Conservation (phyloP, 2,329 filamentous ascomycete genomes). For the Aspergillus hiratsukae region DNA sequence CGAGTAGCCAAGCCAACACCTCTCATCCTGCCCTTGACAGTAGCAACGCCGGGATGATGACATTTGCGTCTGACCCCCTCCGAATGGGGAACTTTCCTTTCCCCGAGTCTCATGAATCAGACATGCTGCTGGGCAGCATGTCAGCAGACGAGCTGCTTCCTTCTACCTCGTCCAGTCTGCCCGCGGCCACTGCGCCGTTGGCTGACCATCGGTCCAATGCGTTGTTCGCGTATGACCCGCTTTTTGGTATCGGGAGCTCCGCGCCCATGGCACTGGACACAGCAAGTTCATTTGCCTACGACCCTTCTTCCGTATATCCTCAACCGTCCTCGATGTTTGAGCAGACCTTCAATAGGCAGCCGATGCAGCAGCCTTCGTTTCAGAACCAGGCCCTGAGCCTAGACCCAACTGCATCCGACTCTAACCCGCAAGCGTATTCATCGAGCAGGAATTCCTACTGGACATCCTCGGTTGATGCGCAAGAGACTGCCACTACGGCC, state of each 20-base stretch:
- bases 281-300: conserved; percentile 18
- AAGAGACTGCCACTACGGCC: background rate
- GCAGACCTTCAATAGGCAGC: conserved; percentile 8
- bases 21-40: conserved; percentile 3
- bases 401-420: conserved; percentile 6
- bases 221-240: conserved; percentile 24
- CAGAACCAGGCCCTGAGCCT: conserved; percentile 9
- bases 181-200: conserved; percentile 4
- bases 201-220: conserved; percentile 21
- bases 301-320: conserved; percentile 18
- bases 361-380: conserved; percentile 1
- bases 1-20: conserved; percentile 6
- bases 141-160: conserved; percentile 12
- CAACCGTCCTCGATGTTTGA: conserved; percentile 15
- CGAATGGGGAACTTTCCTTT: conserved; percentile 11
- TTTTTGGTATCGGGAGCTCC: conserved; percentile 11
- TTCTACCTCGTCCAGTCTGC: conserved; percentile 12
- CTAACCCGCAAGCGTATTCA: conserved; percentile 6
- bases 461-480: conserved; percentile 2
- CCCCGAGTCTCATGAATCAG: conserved; percentile 4
- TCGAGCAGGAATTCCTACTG: conserved; percentile 7
- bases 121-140: conserved; percentile 6
- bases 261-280: conserved; percentile 21
- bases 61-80: conserved; percentile 10
- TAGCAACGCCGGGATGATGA: conserved; percentile 8